Base-by-base conservation (phyloP, 202 grass and related monocot species). In the Brachypodium distachyon region DNA sequence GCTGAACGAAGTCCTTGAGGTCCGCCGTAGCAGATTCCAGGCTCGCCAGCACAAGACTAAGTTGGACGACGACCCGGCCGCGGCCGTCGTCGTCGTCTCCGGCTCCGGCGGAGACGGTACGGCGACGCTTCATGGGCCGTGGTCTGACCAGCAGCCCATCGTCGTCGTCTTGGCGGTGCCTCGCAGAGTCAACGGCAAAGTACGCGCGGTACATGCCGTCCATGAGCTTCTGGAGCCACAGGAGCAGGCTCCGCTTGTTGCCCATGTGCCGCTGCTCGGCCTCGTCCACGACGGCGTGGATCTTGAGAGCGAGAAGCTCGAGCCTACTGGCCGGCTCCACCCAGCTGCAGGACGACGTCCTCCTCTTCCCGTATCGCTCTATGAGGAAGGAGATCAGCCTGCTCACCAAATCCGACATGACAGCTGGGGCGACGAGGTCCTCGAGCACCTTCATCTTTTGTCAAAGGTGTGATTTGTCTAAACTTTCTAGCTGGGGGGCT, bases 361-460 rank as follows among this genome's bases (percentile, higher is more conserved):
- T 34, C 49, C 12, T 33, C 19, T 54, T 22, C 11, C 9, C n/a
- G 16, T 37, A 54, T 5, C 50, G 48, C 12, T 33, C 5, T 1
- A 54, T 16, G 34, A 73, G 49, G 50, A 73, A 73, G 70, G 70
- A 73, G 33, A 73, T 55, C 19, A 73, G 6, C 70, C 70, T 73
- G 49, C 49, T 73, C 33, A 55, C 50, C 12, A 73, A 33, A 14
- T 73, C 50, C 32, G 49, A 32, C 0, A 73, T 49, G 49, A 38
- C 70, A 5, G 50, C 50, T 13, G 49, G 33, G 23, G 65, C 65
- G 48, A 69, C 6, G 16, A 69, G 42, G 7, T 73, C 49, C n/a
- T 37, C 19, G 48, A 73, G 33, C 40, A 55, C 49, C 40, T 48
- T 69, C 65, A 69, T 69, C 12, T 37, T 38, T 12, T 12, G n/a